Base-by-base conservation (phyloP, 345 rosid genomes). In the Pugionium cornutum region DNA sequence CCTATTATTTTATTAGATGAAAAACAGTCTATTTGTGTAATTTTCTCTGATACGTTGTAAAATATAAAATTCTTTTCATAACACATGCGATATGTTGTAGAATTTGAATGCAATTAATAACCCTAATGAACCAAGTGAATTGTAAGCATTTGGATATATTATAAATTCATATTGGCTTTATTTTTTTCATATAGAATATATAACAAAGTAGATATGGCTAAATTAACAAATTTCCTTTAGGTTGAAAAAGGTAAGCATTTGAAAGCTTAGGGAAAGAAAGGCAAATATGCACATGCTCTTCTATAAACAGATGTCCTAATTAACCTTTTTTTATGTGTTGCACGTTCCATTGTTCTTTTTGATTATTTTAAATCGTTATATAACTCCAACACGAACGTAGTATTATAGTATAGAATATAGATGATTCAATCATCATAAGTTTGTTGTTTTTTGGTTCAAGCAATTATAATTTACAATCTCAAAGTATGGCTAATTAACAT, bases 211-310 rank as follows among this genome's bases (percentile, higher is more conserved):
- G 2, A 67, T 9, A 42, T 58, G 43, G 53, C 46, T 69, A 46
- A 36, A 42, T n/a, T 7, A 51, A 11, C 1, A 18, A 46, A 60
- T 2, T 3, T 39, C 29, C 3, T 27, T 35, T 35, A 46, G 57
- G 40, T 45, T 53, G 28, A 44, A 4, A 62, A 46, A 46, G 32
- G 39, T 18, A 18, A 69, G 58, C 30, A 46, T 47, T 36, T 37
- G 25, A 70, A 63, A 47, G 43, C 39, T 53, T 11, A n/a, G 62
- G 58, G 48, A 56, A 36, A 47, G 54, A 47, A 29, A 41, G 70
- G 69, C 59, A 64, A 81, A 69, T 55, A 42, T 69, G 76, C 79
- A 67, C 70, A 70, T 72, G 85, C 73, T 64, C 78, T 66, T 53
- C 48, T 33, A 31, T 30, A 58, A 76, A 30, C 11, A 53, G 41